These are phyloP conservation scores for Termitomyces sp. DNA, from an alignment of 768 basidiomycete genomes.

Conservation along the genomic window DNA sequence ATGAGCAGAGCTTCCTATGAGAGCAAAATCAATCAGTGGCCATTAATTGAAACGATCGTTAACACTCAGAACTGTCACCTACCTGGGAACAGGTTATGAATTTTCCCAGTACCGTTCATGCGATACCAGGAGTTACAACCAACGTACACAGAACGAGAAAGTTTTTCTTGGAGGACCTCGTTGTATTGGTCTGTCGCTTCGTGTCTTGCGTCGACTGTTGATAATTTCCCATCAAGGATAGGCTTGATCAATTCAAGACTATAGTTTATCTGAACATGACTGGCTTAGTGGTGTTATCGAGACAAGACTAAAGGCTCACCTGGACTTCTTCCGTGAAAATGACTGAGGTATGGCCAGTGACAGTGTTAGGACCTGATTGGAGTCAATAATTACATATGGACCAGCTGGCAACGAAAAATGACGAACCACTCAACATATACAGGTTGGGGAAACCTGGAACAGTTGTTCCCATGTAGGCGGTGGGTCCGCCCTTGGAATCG, in stretches of 20 bases:
- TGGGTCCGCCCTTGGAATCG: slow-evolving; percentile 34
- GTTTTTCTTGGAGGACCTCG: slow-evolving; percentile 15
- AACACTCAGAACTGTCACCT: not conserved
- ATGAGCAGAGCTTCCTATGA: not conserved
- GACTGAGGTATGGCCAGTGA: slow-evolving; percentile 43
- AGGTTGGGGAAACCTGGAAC: slow-evolving; percentile 47
- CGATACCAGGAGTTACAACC: slow-evolving; percentile 41
- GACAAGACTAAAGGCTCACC: slow-evolving; percentile 17
- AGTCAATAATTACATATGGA: not conserved
- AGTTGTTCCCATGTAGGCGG: slow-evolving; percentile 41
- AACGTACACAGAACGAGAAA: slow-evolving; percentile 21
- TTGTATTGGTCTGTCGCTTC: slow-evolving; percentile 20
- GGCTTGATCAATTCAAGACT: slow-evolving; percentile 23
- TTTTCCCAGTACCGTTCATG: slow-evolving; percentile 30
- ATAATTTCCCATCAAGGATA: slow-evolving; percentile 14
- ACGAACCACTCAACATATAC: slow-evolving; percentile 34
- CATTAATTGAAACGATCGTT: not conserved
- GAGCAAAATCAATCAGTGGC: not conserved
- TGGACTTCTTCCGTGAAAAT: slow-evolving; percentile 41
- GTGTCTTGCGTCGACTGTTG: slow-evolving; percentile 15
- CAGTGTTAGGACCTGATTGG: slow-evolving; percentile 38
- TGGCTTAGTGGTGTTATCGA: not conserved
- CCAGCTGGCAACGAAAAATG: not conserved
- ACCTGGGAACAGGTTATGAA: slow-evolving; percentile 38
- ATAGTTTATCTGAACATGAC: slow-evolving; percentile 37